These are phyloP conservation scores for Nymphaea colorata DNA, from an alignment of 164 flowering plant species.

Conservation along the genomic window DNA sequence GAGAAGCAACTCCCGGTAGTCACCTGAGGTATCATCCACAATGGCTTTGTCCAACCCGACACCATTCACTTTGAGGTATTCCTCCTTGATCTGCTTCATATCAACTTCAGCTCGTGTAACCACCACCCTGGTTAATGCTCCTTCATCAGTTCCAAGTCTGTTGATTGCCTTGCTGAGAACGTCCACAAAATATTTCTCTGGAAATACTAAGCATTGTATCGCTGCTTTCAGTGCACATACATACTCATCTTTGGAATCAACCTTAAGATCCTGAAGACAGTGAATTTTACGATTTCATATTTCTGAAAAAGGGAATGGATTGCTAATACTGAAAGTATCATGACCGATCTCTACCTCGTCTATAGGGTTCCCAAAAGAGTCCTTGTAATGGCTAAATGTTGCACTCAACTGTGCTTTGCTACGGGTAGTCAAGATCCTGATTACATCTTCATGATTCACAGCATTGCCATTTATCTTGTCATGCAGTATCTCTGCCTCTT, in stretches of 20 bases:
- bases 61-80: slow-evolving; percentile 49
- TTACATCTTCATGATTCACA: slow-evolving; percentile 46
- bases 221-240: slow-evolving; percentile 30
- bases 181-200: slow-evolving; percentile 57
- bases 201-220: slow-evolving; percentile 45
- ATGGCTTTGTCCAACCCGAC: slow-evolving; percentile 51
- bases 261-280: slow-evolving; percentile 37
- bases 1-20: slow-evolving; percentile 58
- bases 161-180: slow-evolving; percentile 48
- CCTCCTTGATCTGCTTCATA: slow-evolving; percentile 58
- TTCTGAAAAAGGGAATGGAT: not conserved
- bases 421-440: slow-evolving; percentile 64
- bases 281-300: not conserved
- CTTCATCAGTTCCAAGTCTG: slow-evolving; percentile 61
- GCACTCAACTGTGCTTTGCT: slow-evolving; percentile 78
- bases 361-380: slow-evolving; percentile 45
- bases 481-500: slow-evolving; percentile 59
- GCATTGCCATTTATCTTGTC: slow-evolving; percentile 42
- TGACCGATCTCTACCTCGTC: slow-evolving; percentile 31
- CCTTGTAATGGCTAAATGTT: slow-evolving; percentile 60
- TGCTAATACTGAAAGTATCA: not conserved
- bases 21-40: slow-evolving; percentile 51
- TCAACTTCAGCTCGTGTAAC: slow-evolving; percentile 76
- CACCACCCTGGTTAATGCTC: slow-evolving; percentile 67
- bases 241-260: slow-evolving; percentile 38